Evolutionary conservation across 1,284 basidiomycete genomes (phyloP), one percentile per base, ranked within the genome.

Genomic region (Ceratobasidium sp.): DNA sequence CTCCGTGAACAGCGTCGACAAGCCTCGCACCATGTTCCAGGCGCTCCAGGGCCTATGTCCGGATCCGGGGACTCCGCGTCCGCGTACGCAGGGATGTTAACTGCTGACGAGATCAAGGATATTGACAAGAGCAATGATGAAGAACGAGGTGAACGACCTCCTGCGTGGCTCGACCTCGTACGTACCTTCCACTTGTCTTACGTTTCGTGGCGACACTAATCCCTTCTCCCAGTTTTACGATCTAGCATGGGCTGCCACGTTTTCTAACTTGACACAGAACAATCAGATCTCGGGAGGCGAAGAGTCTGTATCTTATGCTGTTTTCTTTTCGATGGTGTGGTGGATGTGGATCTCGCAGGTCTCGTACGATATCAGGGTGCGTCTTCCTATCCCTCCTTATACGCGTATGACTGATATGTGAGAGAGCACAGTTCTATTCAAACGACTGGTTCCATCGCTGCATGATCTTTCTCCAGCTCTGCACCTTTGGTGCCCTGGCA

Each of bases 371-470:
- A 69, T 69, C 57, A 52, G 66, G 9, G 66, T 58, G 46, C 13
- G 66, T 28, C 16, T 5, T 28, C n/a, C n/a, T n/a, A n/a, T n/a
- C n/a, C n/a, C 23, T 32, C 26, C 43, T 28, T 23, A 5, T 38
- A 23, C 35, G 13, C 21, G 5, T 26, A 8, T n/a, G n/a, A 28
- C 28, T 67, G 1, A 55, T n/a, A 11, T 21, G 16, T 1, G 32
- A n/a, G 38, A 49, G 6, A 49, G n/a, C 13, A 11, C 21, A 73
- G 49, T 73, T 67, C 41, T 73, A 73, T 30, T 67, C 64, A 18
- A 73, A 73, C 73, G 73, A 73, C n/a, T 73, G 73, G 73, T 73
- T 64, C 54, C 73, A 73, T 32, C 62, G 73, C 8, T 9, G 58
- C 23, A 59, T 73, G 43, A 52, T 73, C 46, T 61, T 67, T 28